Conservation (phyloP, 306 rosid species). For the Fagus sylvatica region DNA sequence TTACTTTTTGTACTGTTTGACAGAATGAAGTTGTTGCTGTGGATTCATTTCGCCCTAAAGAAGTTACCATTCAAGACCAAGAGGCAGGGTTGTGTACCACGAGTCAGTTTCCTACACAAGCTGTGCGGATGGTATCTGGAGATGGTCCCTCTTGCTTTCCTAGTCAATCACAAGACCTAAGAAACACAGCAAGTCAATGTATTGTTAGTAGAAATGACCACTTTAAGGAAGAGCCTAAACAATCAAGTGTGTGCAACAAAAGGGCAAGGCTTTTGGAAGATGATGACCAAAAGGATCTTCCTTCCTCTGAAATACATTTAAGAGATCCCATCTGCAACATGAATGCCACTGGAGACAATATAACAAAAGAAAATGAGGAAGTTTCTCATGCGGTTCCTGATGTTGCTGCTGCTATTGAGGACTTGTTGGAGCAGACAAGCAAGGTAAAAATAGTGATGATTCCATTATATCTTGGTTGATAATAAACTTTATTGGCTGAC, state of each 20-base stretch:
- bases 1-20: not conserved
- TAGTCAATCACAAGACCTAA: slow-evolving; percentile 46
- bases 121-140: slow-evolving; percentile 48
- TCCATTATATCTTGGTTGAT: slow-evolving; percentile 20
- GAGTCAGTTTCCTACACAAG: slow-evolving; percentile 90
- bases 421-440: slow-evolving; percentile 90
- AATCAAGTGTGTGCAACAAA: slow-evolving; percentile 47
- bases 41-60: slow-evolving; percentile 73
- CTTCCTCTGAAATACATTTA: slow-evolving; percentile 34
- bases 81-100: slow-evolving; percentile 69
- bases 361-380: slow-evolving; percentile 34
- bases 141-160: slow-evolving; percentile 54
- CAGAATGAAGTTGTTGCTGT: slow-evolving; percentile 62
- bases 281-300: slow-evolving; percentile 35
- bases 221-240: slow-evolving; percentile 35
- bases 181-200: slow-evolving; percentile 33
- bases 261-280: slow-evolving; percentile 72
- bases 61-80: slow-evolving; percentile 73
- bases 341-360: slow-evolving; percentile 43
- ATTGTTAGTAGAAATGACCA: slow-evolving; percentile 32
- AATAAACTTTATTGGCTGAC: slow-evolving; percentile 23
- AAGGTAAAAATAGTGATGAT: slow-evolving; percentile 58
- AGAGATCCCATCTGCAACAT: slow-evolving; percentile 33
- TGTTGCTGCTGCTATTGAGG: slow-evolving; percentile 96
- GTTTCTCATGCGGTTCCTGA: slow-evolving; percentile 68